Base-by-base conservation (phyloP, 75 land plant genomes). In the Selaginella moellendorffii region DNA sequence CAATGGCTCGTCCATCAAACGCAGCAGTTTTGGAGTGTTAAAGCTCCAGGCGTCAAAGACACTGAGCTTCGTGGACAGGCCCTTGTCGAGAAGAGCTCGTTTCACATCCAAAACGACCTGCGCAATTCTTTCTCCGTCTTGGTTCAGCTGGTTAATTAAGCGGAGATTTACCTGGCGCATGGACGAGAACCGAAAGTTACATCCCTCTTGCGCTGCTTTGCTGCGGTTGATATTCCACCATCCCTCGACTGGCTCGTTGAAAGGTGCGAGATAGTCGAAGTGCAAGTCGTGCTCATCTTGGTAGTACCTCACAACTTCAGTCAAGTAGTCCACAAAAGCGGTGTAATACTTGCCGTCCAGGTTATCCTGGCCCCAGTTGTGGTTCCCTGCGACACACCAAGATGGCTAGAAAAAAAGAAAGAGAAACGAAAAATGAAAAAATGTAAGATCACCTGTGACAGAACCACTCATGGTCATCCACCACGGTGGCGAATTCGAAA, bases 401-500 rank as follows among this genome's bases (percentile, higher is more conserved):
- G 10, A 54, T 54, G 21, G 24, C 1, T 21, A 54, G 5, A 54
- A 2, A 21, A 54, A 54, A 54, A 2, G 24, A 54, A 1, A 24
- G 56, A 54, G 56, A 24, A 54, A 12, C 1, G 56, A 1, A 21
- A 24, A 22, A 54, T 21, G 1, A 54, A 2, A 54, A 10, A 54
- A 54, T 21, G 2, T 1, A 2, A 46, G 14, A 46, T 2, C 24
- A 73, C 75, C 75, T 53, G 75, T 73, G 29, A 73, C 75, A 26
- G 75, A 73, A 9, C 75, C 75, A 68, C 75, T 73, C 19, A 68
- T 30, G 19, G 75, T 73, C 75, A 73, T 73, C 75, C 75, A 73
- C 54, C 52, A 53, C 1, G 75, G 75, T 29, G 75, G 75, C 17
- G 75, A 73, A 30, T 73, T 73, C 2, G 62, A 66, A 46, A 73